A percentile compares a stretch with the other conserved stretches of the same genome.
Evolutionary conservation across 371 early-diverging fungal genomes (phyloP).

Genomic region (Mortierella sp.): DNA sequence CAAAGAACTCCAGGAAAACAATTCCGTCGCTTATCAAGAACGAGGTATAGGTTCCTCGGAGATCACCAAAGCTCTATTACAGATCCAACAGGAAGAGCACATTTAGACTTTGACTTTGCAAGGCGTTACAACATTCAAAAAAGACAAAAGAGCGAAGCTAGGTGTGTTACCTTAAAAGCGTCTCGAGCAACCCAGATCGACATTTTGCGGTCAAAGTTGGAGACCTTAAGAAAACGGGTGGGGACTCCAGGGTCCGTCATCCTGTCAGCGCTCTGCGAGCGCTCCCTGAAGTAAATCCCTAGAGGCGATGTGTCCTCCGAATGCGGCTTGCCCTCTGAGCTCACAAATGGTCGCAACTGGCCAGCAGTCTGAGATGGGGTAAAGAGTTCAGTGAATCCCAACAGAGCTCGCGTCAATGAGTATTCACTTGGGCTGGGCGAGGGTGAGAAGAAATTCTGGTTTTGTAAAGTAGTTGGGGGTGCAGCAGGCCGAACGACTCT

Average conservation of each 20-base stretch:
- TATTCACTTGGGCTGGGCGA: slow-evolving; percentile 4
- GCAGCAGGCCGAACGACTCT: neutral
- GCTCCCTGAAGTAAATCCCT: neutral
- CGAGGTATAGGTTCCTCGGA: slow-evolving; percentile 36
- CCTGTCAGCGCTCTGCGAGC: neutral
- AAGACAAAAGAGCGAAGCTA: neutral
- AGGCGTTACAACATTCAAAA: neutral
- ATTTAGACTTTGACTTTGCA: neutral
- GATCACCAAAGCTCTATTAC: slow-evolving; percentile 38
- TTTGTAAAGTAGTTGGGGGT: neutral
- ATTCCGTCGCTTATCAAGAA: slow-evolving; percentile 28
- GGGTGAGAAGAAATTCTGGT: neutral
- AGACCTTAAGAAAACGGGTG: slow-evolving; percentile 37
- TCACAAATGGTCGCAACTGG: neutral
- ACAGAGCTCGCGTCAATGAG: neutral
- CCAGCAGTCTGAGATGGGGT: neutral
- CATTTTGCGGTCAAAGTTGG: slow-evolving; percentile 27
- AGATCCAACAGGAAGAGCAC: neutral
- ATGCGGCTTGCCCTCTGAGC: neutral
- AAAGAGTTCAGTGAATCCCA: neutral
- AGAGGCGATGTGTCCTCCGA: neutral
- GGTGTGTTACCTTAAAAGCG: slow-evolving; percentile 27
- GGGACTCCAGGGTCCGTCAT: slow-evolving; percentile 5
- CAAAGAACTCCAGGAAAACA: slow-evolving; percentile 47
- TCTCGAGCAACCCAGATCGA: slow-evolving; percentile 41